These are phyloP conservation scores for Torrubiellomyces zombiae DNA, from an alignment of 2,329 filamentous ascomycete species.

Conservation along the genomic window DNA sequence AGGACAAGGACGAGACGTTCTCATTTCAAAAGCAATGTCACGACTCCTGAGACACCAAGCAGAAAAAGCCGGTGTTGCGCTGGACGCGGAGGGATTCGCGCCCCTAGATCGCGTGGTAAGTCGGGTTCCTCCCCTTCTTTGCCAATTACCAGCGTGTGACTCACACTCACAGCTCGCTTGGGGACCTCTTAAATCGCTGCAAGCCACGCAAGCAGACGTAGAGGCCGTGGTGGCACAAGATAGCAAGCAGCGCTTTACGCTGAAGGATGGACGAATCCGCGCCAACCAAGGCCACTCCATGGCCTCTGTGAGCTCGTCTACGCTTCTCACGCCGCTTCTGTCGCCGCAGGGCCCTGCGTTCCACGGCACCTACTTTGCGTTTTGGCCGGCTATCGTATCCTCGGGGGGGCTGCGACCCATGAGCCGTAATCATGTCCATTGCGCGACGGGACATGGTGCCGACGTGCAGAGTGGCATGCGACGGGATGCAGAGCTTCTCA, in stretches of 20 bases:
- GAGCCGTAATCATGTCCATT: constrained; percentile 80
- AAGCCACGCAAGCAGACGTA: constrained; percentile 63
- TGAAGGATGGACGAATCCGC: constrained; percentile 59
- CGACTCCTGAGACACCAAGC: constrained; percentile 39
- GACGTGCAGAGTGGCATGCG: constrained; percentile 79
- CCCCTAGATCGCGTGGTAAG: constrained; percentile 41
- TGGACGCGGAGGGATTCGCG: constrained; percentile 44
- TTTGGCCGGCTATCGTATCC: constrained; percentile 60
- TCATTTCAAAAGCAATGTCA: constrained; percentile 37
- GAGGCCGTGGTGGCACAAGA: constrained; percentile 51
- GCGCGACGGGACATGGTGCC: constrained; percentile 46
- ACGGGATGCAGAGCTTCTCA: constrained; percentile 54
- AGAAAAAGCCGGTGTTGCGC: constrained; percentile 34
- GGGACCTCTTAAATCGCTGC: constrained; percentile 46
- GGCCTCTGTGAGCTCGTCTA: constrained; percentile 51
- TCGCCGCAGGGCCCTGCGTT: constrained; percentile 42
- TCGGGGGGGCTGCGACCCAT: constrained; percentile 66
- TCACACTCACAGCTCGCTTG: constrained; percentile 27
- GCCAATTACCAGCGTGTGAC: constrained; percentile 2
- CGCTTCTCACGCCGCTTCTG: constrained; percentile 53
- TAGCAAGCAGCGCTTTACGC: constrained; percentile 80
- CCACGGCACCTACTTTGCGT: constrained; percentile 76
- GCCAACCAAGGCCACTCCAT: constrained; percentile 93
- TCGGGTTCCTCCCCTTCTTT: constrained; percentile 7
- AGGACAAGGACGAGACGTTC: constrained; percentile 23